Base-by-base conservation (phyloP, 768 basidiomycete genomes). In the Mycena haematopus region DNA sequence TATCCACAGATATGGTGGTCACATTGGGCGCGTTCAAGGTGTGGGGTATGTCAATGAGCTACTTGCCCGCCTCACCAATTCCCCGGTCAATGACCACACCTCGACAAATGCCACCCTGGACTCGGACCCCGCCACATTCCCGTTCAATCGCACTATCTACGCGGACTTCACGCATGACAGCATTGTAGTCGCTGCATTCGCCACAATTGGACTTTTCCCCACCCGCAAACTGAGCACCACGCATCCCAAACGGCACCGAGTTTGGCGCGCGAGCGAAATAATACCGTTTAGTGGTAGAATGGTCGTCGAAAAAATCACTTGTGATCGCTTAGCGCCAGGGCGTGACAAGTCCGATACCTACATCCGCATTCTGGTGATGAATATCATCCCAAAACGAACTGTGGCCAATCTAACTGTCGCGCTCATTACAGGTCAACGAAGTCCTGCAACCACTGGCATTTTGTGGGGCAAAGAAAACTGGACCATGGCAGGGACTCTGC, bases 11-110 rank as follows among this genome's bases (percentile, higher is more conserved):
- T 83, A 91, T 59, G 92, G 92, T 1, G 85, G 87, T 63, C 69
- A 71, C 3, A 78, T 94, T 1, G 92, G 93, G 1, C 87, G 79
- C 6, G 86, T 93, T 5, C 91, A 92, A 71, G 92, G 93, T 22
- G 88, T 95, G 6, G 95, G 94, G 3, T 96, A 92, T 69, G 80
- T 92, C 70, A 94, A 94, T 71, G 94, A 96, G 76, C 83, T 96
- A 10, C 73, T 96, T 19, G 91, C 92, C 0, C 85, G 95, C 11
- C 80, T 96, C 42, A 91, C 88, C 0, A 79, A 79, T n/a, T 74
- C 74, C 10, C 84, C 86, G 0, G 89, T 92, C 29, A 69, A 70
- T 27, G 92, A 93, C 72, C 72, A 82, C 65, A 93, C 92, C 0
- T 87, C 89, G 66, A 91, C 89, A 1, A 95, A 95, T 73, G 75